Evolutionary conservation across 2,329 filamentous ascomycete species (phyloP), one percentile per base, ranked within the genome.

Genomic region (Chrysoporthe puriensis): DNA sequence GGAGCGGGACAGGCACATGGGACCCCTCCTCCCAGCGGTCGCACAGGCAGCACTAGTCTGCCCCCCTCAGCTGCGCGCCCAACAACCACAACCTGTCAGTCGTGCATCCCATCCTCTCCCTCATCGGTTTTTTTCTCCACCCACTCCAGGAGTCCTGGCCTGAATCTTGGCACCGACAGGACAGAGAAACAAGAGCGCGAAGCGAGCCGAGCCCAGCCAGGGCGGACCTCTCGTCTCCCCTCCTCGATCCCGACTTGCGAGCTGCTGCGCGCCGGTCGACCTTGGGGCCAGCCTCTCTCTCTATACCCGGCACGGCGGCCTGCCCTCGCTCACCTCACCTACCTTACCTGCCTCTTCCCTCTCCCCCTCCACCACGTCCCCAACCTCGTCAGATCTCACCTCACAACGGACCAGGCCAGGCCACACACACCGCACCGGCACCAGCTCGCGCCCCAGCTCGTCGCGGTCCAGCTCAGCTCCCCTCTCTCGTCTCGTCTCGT

Each of bases 1-100:
- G 48, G 52, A 18, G 34, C 54, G 54, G 54, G 54, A 57, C 54
- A 57, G 34, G 54, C 54, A 57, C 54, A 57, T 57, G 54, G 54
- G 54, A n/a, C 54, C 54, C 54, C 54, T 57, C 54, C 1, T 34
- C 13, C 32, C 52, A 40, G 18, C 34, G 13, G 54, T 32, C 32
- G 54, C 54, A 57, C 54, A 26, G 54, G 54, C 54, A n/a, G 16
- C 54, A 16, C 32, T 57, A 57, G 54, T 16, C 50, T 54, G n/a
- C 1, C 50, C 50, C 50, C 48, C 48, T 9, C 50, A 4, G 44
- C 4, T 14, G 18, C 8, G 36, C 36, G 36, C 50, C 50, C 50
- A 54, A 32, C 50, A 13, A 54, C 50, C 8, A 21, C 50, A 54
- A 34, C 50, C 50, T 54, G 50, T 54, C 50, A 54, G 4, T 54